These are phyloP conservation scores for Talaromyces sp. DNA, from an alignment of 2,329 filamentous ascomycete species.

Conservation along the genomic window DNA sequence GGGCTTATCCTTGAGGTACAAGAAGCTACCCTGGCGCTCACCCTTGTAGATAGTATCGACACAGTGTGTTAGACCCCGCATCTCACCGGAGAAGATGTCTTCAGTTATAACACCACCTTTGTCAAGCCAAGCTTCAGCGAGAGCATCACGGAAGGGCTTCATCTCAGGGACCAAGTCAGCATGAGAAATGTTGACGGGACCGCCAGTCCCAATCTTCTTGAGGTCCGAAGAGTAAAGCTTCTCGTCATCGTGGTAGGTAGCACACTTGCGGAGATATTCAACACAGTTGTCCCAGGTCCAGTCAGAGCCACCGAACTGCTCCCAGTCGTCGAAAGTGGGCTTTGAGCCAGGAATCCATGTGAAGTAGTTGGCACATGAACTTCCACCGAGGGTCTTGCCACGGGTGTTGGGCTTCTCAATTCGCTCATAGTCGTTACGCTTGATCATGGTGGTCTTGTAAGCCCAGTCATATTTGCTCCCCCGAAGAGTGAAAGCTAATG, in stretches of 20 bases:
- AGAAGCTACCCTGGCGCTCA: constrained; percentile 48
- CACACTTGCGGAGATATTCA: constrained; percentile 43
- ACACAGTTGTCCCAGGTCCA: constrained; percentile 55
- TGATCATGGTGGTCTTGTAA: constrained; percentile 59
- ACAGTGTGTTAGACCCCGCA: constrained; percentile 54
- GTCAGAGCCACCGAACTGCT: constrained; percentile 40
- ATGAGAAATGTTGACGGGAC: constrained; percentile 43
- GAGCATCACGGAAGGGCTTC: constrained; percentile 42
- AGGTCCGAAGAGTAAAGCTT: constrained; percentile 44
- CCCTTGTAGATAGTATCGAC: constrained; percentile 56
- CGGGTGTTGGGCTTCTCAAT: constrained; percentile 61
- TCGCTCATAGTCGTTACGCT: constrained; percentile 56
- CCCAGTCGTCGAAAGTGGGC: constrained; percentile 53
- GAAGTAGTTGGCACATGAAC: constrained; percentile 58
- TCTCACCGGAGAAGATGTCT: constrained; percentile 50
- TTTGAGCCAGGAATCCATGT: constrained; percentile 59
- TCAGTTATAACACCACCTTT: constrained; percentile 51
- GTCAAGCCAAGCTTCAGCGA: constrained; percentile 50
- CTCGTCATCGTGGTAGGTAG: constrained; percentile 55
- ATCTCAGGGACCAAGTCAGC: constrained; percentile 54
- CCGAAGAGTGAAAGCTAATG: constrained; percentile 53
- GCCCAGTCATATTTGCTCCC: constrained; percentile 57
- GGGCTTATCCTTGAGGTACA: constrained; percentile 52
- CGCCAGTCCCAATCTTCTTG: constrained; percentile 49
- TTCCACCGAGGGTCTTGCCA: constrained; percentile 58